Evolutionary conservation across 805 yeast genomes (phyloP), one percentile per base, ranked within the genome.

Genomic region (Candida sphagnicola): DNA sequence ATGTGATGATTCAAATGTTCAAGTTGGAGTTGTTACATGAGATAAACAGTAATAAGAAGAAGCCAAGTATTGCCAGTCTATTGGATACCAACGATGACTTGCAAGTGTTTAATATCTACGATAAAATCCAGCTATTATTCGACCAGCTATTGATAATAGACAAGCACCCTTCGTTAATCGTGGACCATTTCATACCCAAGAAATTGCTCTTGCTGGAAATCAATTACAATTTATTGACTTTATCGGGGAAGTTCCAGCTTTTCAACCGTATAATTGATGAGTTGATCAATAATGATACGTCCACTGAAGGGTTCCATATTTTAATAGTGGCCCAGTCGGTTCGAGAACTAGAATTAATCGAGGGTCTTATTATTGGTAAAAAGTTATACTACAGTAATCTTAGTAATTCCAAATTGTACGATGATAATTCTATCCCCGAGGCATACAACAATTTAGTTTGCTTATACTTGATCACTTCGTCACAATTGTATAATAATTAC

Each of bases 361-460:
- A 89, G 57, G 85, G 90, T 0, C 68, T 83, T 32, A 53, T 88
- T 11, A 65, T 84, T n/a, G 96, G 96, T 2, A 78, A 85, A 50
- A 66, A 67, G 26, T 59, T 86, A 28, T 72, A 74, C 44, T 83
- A 84, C 51, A 73, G 72, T 43, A 74, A 95, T 47, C 74, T 82
- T 48, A 77, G 88, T 17, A 86, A 87, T 12, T 69, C 78, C 1
- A 74, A 82, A 14, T 57, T 82, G 17, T 74, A 70, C 46, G 78
- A 74, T 24, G 71, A 64, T 29, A 42, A 46, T 31, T 23, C 35
- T 13, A n/a, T 41, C 35, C 31, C 42, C 21, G 13, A 40, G 15
- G 18, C 25, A 11, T 31, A 23, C 10, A 15, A 32, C 3, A 43
- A 50, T 3, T 32, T 29, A 6, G 34, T 60, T 6, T 54, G 52